Base-by-base conservation (phyloP, 768 basidiomycete species). In the Mrakia gelida region DNA sequence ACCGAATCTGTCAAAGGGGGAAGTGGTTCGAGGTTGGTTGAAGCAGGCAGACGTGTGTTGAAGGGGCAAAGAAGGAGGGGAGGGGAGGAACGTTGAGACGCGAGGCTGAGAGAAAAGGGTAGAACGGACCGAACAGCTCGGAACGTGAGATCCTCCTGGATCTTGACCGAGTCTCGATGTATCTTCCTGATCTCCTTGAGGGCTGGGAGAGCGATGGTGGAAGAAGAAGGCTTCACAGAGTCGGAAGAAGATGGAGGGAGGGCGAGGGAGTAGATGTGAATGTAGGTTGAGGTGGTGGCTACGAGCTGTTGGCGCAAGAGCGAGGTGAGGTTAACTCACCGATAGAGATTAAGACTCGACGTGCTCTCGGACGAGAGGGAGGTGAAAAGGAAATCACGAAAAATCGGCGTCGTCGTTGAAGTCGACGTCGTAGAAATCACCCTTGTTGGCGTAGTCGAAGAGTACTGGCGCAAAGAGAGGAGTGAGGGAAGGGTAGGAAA, bases 371-470 rank as follows among this genome's bases (percentile, higher is more conserved):
- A 54, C 26, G 18, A 59, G 75, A 52, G 21, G 8, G 45, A 32
- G 38, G 18, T n/a, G 70, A 41, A 54, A 28, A 54, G n/a, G 80
- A 4, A 71, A 81, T 78, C 82, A 92, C 92, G 32, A n/a, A n/a
- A 71, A 73, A 13, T 68, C 54, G 30, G 87, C 88, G 16, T 88
- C 87, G 7, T 87, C 85, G 38, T 91, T 91, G 86, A 97, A 92
- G 10, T 92, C 88, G 26, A 89, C 90, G 81, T 96, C 95, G 78
- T 93, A 96, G 65, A 98, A 90, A 84, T 97, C 94, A 65, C 90
- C 91, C 18, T 70, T 13, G n/a, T 89, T 88, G 13, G 74, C 41
- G 21, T 76, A 70, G 23, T 89, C 86, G 63, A 90, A 86, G 63
- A 82, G 83, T 61, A 86, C 6, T 89, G 82, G 30, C 83, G 83